Evolutionary conservation across 441 rosid species (phyloP).

Genomic region (Adansonia rubrostipa): DNA sequence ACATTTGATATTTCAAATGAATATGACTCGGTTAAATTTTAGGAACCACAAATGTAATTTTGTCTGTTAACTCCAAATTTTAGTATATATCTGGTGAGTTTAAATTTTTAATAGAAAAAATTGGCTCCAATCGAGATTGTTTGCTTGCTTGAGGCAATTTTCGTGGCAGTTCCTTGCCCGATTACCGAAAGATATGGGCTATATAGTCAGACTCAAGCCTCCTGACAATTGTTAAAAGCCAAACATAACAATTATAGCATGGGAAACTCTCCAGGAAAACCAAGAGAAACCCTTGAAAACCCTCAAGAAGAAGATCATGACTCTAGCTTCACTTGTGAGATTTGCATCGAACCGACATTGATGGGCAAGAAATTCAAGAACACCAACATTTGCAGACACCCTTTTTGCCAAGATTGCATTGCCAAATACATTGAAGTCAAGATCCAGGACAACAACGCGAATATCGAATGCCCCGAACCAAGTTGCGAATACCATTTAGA

Average conservation of each 20-base stretch:
- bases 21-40: not conserved
- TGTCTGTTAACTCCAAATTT: not conserved
- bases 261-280: slow-evolving; percentile 16
- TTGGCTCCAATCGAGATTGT: not conserved
- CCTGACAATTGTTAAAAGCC: not conserved
- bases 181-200: too few species aligned
- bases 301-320: not conserved
- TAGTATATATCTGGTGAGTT: not conserved
- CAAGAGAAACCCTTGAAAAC: not conserved
- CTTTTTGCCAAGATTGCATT: slow-evolving; percentile 37
- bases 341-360: slow-evolving; percentile 33
- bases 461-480: slow-evolving; percentile 29
- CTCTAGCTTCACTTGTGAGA: slow-evolving; percentile 34
- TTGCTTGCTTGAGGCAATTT: not conserved
- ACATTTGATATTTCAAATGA: not conserved
- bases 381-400: slow-evolving; percentile 26
- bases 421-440: slow-evolving; percentile 26
- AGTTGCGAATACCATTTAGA: slow-evolving; percentile 22
- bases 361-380: slow-evolving; percentile 29
- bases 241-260: not conserved
- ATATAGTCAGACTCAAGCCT: not conserved
- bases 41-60: not conserved
- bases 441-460: slow-evolving; percentile 23
- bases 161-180: too few species aligned
- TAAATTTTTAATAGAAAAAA: not conserved